phyloP scores from a whole-genome alignment of 2,329 filamentous ascomycete species.

The Xylaria polymorpha region DNA sequence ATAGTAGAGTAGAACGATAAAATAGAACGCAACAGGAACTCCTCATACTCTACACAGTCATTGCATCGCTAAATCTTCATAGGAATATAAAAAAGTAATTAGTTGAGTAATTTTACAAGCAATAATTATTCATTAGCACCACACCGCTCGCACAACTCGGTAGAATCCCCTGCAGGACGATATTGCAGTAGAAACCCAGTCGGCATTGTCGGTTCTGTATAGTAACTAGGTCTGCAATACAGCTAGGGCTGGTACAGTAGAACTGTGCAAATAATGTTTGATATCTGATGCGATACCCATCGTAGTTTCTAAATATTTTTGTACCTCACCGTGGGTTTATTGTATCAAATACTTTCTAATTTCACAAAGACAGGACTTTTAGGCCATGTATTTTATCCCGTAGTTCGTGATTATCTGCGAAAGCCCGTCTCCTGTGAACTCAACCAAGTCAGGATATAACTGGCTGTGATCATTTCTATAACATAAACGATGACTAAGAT shows the following conservation, averaged over 20 bases:
- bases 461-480: background rate
- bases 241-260: background rate
- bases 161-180: background rate
- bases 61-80: no score
- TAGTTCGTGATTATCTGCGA: background rate
- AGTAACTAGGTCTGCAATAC: background rate
- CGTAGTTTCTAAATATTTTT: background rate
- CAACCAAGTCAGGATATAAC: background rate
- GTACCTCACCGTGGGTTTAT: background rate
- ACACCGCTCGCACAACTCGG: background rate
- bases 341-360: background rate
- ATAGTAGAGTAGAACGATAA: no score
- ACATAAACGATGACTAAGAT: background rate
- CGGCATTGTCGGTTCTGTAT: background rate
- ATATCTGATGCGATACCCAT: background rate
- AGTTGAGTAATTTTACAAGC: background rate
- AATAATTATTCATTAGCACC: background rate
- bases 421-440: background rate
- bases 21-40: no score
- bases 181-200: background rate
- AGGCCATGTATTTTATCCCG: background rate
- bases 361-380: background rate
- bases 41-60: no score
- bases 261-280: no score
- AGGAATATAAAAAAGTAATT: background rate